phyloP scores from a whole-genome alignment of 2,329 filamentous ascomycete species.

The Neonectria sp. region DNA sequence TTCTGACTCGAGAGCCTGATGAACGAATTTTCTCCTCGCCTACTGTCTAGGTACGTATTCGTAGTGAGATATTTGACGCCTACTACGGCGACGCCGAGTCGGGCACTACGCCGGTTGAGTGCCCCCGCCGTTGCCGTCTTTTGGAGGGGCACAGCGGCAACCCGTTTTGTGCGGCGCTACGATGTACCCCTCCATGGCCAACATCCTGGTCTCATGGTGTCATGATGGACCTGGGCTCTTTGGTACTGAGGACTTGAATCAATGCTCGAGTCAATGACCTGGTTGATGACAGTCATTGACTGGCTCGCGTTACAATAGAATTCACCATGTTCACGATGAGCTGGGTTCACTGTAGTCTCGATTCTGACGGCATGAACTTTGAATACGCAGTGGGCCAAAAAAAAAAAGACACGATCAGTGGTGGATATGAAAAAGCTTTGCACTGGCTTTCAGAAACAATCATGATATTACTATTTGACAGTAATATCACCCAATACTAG shows the following conservation, averaged over 20 bases:
- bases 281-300: neutral
- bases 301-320: neutral
- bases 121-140: conserved; percentile 19
- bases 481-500: neutral
- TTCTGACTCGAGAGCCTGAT: conserved; percentile 21
- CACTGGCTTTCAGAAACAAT: neutral
- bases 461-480: neutral
- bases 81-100: conserved; percentile 26
- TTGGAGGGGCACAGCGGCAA: conserved; percentile 20
- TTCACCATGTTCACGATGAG: too few relatives aligned
- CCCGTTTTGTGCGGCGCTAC: conserved; percentile 10
- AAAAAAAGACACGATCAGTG: neutral
- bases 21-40: conserved; percentile 15
- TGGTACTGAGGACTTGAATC: conserved; percentile 6
- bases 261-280: neutral
- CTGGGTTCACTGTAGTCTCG: neutral
- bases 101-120: conserved; percentile 16
- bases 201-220: conserved; percentile 18
- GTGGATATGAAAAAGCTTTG: neutral
- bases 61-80: neutral
- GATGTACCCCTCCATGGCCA: conserved; percentile 20
- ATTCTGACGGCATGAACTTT: neutral
- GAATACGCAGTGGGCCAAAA: neutral
- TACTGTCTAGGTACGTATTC: neutral
- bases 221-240: conserved; percentile 11